Base-by-base conservation (phyloP, 23 red algal species). In the Gracilaria gracilis region DNA sequence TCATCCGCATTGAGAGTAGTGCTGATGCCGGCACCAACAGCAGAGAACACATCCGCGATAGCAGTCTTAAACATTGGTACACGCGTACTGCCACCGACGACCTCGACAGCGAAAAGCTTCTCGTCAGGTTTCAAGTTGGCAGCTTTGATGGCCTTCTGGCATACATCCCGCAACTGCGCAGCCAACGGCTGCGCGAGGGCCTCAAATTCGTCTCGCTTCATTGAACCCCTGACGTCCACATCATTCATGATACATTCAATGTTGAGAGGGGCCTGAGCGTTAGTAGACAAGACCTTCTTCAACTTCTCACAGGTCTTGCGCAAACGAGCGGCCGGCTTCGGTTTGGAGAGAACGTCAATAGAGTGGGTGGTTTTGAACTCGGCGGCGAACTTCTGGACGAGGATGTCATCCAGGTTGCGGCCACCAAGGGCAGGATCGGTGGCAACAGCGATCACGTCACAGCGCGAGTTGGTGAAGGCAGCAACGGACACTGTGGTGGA, bases 201-300 rank as follows among this genome's bases (percentile, higher is more conserved):
- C 61, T 99, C 94, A 62, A 96, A 83, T 19, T 94, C 83, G 0
- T 92, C 73, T 28, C 97, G 83, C 46, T 80, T 70, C 19, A 99
- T 94, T 11, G 66, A 67, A 4, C 77, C 75, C 5, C 39, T 71
- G 29, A 99, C 97, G 80, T 99, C 97, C n/a, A 95, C 81, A 72
- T 99, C 97, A 83, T 99, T 89, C 97, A 99, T 96, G 39, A 99
- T 75, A 73, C 97, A 96, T 57, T 99, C 97, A 31, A 99, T 92
- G 79, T 96, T 99, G 39, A 99, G 88, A 16, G 62, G 55, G 11
- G 91, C 97, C 49, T 94, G 55, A 17, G 93, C 44, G 32, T 95
- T 95, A 0, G 97, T 95, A 27, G 89, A 94, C 21, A 99, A 85
- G 21, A 99, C 77, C 74, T 94, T 94, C 80, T 99, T 99, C 42